Evolutionary conservation across 768 basidiomycete species (phyloP), one percentile per base, ranked within the genome.

Genomic region (Dacryopinax primogenitus): DNA sequence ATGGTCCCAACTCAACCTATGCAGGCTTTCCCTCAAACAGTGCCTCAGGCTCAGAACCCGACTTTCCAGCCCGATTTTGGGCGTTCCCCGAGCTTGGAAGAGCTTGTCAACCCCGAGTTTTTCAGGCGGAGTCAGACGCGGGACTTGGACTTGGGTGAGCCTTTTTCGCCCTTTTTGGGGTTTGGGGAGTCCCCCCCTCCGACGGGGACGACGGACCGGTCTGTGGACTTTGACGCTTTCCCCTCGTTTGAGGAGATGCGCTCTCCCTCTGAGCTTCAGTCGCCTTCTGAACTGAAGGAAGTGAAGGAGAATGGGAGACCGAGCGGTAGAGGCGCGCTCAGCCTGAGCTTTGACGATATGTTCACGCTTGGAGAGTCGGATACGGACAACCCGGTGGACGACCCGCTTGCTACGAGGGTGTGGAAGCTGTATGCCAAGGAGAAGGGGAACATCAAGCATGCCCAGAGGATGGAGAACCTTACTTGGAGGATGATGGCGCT

Each of bases 401-500:
- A 96, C 73, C 94, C 93, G 6, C 80, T 96, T 23, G 92, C 92
- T 0, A 88, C 94, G 0, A 92, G 97, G 76, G 89, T 98, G 33
- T 98, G 95, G 95, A 92, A 87, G 78, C 89, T 97, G 83, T 98
- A 90, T 72, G 85, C 92, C 35, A 85, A 89, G 67, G 89, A 88
- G 51, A 93, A 92, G 76, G 88, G 87, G n/a, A 83, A 81, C 33
- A 76, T 95, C 65, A 92, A 94, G 33, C 91, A 95, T 72, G 91
- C 89, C 0, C 90, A 93, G 76, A 79, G 94, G 72, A 93, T 99
- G 91, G 96, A 98, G 78, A 98, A 97, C 73, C 75, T 98, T 64
- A 96, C 94, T 0, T 97, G 95, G 95, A 78, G 96, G 66, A 90
- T 98, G 92, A 97, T 97, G 94, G 88, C 93, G 28, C 78, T 99